phyloP scores from a whole-genome alignment of 2,329 filamentous ascomycete genomes.

The Aspergillus piperis region DNA sequence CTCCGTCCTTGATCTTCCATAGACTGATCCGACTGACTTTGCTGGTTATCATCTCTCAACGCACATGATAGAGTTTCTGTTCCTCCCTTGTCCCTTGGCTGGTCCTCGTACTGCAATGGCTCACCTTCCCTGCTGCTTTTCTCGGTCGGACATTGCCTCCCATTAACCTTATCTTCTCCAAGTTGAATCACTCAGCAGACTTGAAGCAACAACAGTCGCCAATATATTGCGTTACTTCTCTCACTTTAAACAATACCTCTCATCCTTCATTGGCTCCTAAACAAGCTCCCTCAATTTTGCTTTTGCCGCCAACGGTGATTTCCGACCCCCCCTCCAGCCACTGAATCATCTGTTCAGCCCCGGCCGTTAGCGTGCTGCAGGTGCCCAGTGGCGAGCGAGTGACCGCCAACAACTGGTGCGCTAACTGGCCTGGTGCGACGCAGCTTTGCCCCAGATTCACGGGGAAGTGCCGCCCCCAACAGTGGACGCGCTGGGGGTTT shows the following conservation, averaged over 20 bases:
- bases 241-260: background rate
- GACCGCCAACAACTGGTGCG: background rate
- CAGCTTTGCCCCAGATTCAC: constrained; percentile 2
- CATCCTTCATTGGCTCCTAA: background rate
- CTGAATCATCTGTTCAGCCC: background rate
- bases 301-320: background rate
- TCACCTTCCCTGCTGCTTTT: background rate
- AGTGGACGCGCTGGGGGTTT: background rate
- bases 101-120: background rate
- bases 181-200: background rate
- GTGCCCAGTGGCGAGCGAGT: background rate
- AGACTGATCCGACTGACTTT: constrained; percentile 8
- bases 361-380: constrained; percentile 2
- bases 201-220: background rate
- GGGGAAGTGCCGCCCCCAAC: background rate
- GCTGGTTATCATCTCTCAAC: constrained; percentile 8
- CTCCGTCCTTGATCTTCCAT: background rate
- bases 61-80: background rate
- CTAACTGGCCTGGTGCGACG: background rate
- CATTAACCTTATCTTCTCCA: background rate
- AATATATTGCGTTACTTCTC: background rate
- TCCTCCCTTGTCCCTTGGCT: background rate
- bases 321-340: background rate
- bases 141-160: background rate
- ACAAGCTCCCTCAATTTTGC: background rate